A percentile compares a stretch with the other conserved stretches of the same genome.
Conservation (phyloP, 2,329 filamentous ascomycete species). For the Xylaria sp. region DNA sequence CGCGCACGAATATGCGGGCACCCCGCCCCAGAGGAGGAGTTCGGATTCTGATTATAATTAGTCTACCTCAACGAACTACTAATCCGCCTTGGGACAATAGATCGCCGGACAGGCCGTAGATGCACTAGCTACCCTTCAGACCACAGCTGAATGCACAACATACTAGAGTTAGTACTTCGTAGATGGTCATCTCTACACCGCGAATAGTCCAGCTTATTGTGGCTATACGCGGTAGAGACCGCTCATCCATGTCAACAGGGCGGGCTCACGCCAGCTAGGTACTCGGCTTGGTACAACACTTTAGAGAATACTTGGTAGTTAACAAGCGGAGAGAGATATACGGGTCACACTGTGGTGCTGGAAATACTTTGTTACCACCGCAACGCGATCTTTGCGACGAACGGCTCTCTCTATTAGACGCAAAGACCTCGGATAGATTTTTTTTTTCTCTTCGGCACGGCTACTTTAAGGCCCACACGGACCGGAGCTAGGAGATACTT, state of each 20-base stretch:
- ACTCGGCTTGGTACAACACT: slow-evolving; percentile 10
- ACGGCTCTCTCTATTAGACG: slow-evolving; percentile 5
- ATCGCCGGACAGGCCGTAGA: slow-evolving; percentile 19
- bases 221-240: not conserved
- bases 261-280: slow-evolving; percentile 13
- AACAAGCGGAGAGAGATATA: slow-evolving; percentile 13
- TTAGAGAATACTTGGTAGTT: not conserved
- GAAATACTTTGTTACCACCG: slow-evolving; percentile 13
- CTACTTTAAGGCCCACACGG: slow-evolving; percentile 1
- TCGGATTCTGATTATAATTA: slow-evolving; percentile 33
- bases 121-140: slow-evolving; percentile 11
- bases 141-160: slow-evolving; percentile 3
- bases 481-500: slow-evolving; percentile 9
- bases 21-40: slow-evolving; percentile 17
- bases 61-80: slow-evolving; percentile 27
- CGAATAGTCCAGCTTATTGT: not conserved
- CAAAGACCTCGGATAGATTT: slow-evolving; percentile 3
- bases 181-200: not conserved
- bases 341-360: slow-evolving; percentile 13
- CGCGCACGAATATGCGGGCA: slow-evolving; percentile 35
- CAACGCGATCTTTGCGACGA: slow-evolving; percentile 19
- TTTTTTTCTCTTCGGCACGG: slow-evolving; percentile 14
- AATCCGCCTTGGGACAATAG: slow-evolving; percentile 29
- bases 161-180: not conserved
- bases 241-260: not conserved